Conservation (phyloP, 2,329 filamentous ascomycete species). For the Colletotrichum musae region DNA sequence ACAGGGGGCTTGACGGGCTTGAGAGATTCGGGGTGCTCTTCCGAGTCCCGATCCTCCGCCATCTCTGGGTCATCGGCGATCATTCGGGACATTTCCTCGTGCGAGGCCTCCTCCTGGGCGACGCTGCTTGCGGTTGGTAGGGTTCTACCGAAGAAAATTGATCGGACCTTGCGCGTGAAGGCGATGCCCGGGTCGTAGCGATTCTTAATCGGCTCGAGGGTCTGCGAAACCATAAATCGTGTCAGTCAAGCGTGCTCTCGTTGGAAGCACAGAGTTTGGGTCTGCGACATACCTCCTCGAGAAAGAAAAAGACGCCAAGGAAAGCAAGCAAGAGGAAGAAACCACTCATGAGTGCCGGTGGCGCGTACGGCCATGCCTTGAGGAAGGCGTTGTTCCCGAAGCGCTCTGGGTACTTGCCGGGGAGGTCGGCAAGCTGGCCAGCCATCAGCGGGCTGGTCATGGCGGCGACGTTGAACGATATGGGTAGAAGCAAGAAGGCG, state of each 20-base stretch:
- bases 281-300: constrained; percentile 15
- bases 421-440: constrained; percentile 19
- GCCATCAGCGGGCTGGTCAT: constrained; percentile 28
- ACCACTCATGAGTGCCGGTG: constrained; percentile 1
- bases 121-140: background rate
- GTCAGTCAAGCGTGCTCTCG: background rate
- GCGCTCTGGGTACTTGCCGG: constrained; percentile 28
- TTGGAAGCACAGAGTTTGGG: background rate
- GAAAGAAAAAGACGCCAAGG: constrained; percentile 16
- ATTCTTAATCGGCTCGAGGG: constrained; percentile 9
- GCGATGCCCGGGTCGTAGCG: constrained; percentile 15
- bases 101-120: background rate
- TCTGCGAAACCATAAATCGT: background rate
- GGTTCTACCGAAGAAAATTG: background rate
- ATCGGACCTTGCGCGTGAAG: background rate
- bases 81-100: constrained; percentile 22
- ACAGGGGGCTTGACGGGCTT: constrained; percentile 6
- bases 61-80: background rate
- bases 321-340: constrained; percentile 18
- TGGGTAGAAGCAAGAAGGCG: constrained; percentile 19
- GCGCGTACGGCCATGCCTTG: constrained; percentile 20
- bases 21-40: background rate
- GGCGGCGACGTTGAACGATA: constrained; percentile 21
- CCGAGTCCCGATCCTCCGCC: background rate
- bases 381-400: constrained; percentile 22